Evolutionary conservation across 768 basidiomycete species (phyloP).

Genomic region (Phaeolepiota aurea): DNA sequence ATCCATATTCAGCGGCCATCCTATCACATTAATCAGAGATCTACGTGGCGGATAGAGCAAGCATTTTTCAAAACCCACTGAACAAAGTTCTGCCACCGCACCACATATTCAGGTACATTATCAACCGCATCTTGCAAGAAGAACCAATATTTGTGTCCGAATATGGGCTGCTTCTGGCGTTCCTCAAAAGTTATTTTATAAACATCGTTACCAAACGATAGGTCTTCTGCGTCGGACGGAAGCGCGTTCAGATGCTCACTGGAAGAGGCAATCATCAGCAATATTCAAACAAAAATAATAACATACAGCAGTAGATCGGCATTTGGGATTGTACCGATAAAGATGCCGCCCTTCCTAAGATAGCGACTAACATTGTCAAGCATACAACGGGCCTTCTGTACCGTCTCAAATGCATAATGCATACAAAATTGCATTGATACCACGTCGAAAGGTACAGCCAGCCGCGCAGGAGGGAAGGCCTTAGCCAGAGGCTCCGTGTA

Average conservation of each 20-base stretch:
- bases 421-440: constrained; percentile 99
- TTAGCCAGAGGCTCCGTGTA: constrained; percentile 66
- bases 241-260: constrained; percentile 69
- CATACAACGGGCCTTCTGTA: constrained; percentile 83
- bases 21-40: constrained; percentile 26
- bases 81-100: constrained; percentile 92
- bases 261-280: constrained; percentile 7
- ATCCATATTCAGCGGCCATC: constrained; percentile 74
- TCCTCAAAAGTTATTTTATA: constrained; percentile 86
- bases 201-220: constrained; percentile 85
- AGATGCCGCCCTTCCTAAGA: constrained; percentile 80
- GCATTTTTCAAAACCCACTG: constrained; percentile 64
- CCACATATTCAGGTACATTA: constrained; percentile 94
- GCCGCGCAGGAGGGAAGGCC: constrained; percentile 53
- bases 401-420: constrained; percentile 98
- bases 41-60: not conserved
- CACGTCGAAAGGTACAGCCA: constrained; percentile 77
- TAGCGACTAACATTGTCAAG: constrained; percentile 79
- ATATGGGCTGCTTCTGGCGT: constrained; percentile 50
- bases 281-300: constrained; percentile 5
- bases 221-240: constrained; percentile 55
- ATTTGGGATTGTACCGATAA: constrained; percentile 96
- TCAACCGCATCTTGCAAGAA: constrained; percentile 93
- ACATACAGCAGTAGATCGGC: constrained; percentile 76
- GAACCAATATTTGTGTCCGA: constrained; percentile 92